Base-by-base conservation (phyloP, 148 eudicot genomes). In the Persicaria tinctoria region DNA sequence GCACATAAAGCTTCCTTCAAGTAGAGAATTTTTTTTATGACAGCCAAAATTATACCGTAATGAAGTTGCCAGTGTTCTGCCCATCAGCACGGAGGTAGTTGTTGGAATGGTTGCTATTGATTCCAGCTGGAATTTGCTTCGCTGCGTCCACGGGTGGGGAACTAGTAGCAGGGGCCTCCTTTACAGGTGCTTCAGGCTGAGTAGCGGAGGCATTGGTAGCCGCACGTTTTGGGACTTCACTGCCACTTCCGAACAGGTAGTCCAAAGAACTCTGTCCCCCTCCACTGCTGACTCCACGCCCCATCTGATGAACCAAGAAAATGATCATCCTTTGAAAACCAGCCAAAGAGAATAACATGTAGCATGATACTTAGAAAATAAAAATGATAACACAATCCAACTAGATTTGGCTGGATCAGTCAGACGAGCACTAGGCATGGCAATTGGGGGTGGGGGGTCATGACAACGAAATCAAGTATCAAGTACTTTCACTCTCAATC, bases 211-310 rank as follows among this genome's bases (percentile, higher is more conserved):
- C 77, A 62, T 75, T 83, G 70, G 27, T 80, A 59, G 83, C 56
- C 32, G 86, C 76, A 64, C 93, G 75, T 59, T 86, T 89, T 69
- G 90, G 90, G 53, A 90, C 84, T 83, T 87, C 97, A 4, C 46
- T 32, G 51, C 85, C 93, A 60, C 83, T 74, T 80, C 97, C 97
- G 78, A 93, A 90, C 49, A 93, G 80, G 83, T 93, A 93, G 46
- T 84, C 90, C 59, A 90, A 87, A 38, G 98, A 93, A 76, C 98
- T 93, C 73, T 93, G 90, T 51, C 93, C 97, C 7, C 97, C 97
- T 23, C 97, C 97, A 78, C 93, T 83, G 91, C 97, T 93, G 68
- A 89, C 96, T 48, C 97, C 97, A 79, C 96, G 96, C 68, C 93
- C 90, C 97, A 93, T 93, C 8, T 55, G 64, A 5, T 62, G 45